Base-by-base conservation (phyloP, 73 alveolate genomes). In the Blepharisma japonicum region DNA sequence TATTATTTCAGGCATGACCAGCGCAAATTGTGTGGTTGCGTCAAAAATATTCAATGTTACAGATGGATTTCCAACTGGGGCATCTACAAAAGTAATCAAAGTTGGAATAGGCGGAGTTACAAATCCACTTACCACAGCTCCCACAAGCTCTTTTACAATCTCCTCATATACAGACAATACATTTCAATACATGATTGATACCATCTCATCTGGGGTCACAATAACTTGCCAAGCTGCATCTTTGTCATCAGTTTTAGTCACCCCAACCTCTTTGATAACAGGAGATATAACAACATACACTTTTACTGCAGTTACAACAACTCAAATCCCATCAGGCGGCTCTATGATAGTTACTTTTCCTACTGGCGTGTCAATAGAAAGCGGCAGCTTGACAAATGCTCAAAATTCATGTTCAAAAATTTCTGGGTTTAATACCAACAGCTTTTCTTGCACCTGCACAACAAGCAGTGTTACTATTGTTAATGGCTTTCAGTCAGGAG, bases 61-160 rank as follows among this genome's bases (percentile, higher is more conserved):
- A 1, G 80, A 71, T 38, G 83, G 83, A 6, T 81, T 81, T 71
- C 77, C 78, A 45, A 72, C 82, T 74, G 88, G 88, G 50, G 39
- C 80, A 38, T 68, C 68, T 49, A 55, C 89, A 6, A 55, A 61
- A 67, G 80, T 80, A 56, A 55, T 82, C 61, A 82, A 74, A 55
- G 53, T 82, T 77, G 70, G 85, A 6, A 56, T 71, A 55, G 82
- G 85, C 48, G 80, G 85, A 54, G 47, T 61, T 8, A 82, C 89
- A 7, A 82, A 82, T 49, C 89, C 89, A 1, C 18, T 1, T 0
- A 51, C 85, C 0, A 61, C 77, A 11, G 68, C 70, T 20, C 85
- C 80, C 46, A 45, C 89, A 23, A 77, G 83, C 0, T 7, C 68
- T 14, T 82, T 82, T 25, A 53, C 45, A 7, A 77, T 77, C 9